A percentile compares a stretch with the other conserved stretches of the same genome.
These are phyloP conservation scores for Aspergillus vadensis DNA, from an alignment of 2,329 filamentous ascomycete species.

Conservation along the genomic window DNA sequence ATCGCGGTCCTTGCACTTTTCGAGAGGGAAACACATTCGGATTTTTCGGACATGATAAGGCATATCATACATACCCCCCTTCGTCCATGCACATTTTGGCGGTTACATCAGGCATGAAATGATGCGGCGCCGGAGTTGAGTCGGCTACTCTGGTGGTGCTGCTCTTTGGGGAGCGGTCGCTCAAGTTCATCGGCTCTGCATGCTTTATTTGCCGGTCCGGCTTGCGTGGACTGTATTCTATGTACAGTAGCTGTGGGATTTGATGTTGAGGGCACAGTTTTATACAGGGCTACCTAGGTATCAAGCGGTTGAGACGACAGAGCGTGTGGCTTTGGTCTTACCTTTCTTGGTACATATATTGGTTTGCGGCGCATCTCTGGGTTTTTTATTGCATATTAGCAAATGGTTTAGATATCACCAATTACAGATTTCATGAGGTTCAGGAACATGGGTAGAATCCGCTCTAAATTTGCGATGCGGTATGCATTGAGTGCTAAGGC, in stretches of 20 bases:
- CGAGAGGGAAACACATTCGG: neutral
- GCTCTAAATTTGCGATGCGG: neutral
- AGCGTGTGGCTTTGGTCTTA: neutral
- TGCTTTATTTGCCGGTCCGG: neutral
- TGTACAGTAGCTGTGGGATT: slow-evolving; percentile 21
- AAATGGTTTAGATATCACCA: slow-evolving; percentile 12
- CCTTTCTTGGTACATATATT: slow-evolving; percentile 11
- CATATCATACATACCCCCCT: neutral
- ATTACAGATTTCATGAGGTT: neutral
- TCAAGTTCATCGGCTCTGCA: neutral
- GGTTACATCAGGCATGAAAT: neutral
- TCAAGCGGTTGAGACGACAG: neutral
- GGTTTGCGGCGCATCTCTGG: slow-evolving; percentile 23
- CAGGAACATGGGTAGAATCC: neutral
- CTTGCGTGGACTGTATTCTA: slow-evolving; percentile 20
- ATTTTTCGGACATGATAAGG: neutral
- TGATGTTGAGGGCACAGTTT: slow-evolving; percentile 1
- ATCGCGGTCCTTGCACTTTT: too few relatives aligned
- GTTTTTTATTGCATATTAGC: slow-evolving; percentile 18
- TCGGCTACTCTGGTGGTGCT: neutral
- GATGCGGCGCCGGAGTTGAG: neutral
- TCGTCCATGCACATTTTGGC: neutral
- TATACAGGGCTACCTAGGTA: neutral
- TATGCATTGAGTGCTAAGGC: too few relatives aligned
- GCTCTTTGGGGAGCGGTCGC: neutral